These are phyloP conservation scores for Sclerotinia minor DNA, from an alignment of 2,329 filamentous ascomycete genomes.

Conservation along the genomic window DNA sequence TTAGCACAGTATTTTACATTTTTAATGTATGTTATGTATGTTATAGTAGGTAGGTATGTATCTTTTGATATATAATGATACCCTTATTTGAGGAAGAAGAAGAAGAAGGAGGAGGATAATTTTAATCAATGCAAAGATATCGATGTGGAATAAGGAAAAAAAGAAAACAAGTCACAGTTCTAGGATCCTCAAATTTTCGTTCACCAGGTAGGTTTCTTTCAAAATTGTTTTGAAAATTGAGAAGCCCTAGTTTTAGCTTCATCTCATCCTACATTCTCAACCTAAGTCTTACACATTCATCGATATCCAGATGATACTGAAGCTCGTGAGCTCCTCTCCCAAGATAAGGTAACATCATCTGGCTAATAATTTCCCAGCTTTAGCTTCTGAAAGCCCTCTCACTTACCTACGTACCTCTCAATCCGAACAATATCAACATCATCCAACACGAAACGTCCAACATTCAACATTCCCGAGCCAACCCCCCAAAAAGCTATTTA, in stretches of 20 bases:
- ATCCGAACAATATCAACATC: neutral
- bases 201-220: no score
- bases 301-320: no score
- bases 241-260: no score
- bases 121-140: no score
- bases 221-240: no score
- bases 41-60: neutral
- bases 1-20: constrained; percentile 7
- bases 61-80: neutral
- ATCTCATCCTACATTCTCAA: no score
- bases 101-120: no score
- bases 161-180: no score
- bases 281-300: no score
- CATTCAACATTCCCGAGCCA: neutral
- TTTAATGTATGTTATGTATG: constrained; percentile 13
- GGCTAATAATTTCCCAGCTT: neutral
- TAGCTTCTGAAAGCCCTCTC: no score
- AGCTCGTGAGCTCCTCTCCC: neutral
- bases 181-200: no score
- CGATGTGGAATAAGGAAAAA: neutral
- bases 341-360: neutral
- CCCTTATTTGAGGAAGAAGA: neutral
- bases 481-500: no score
- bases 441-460: neutral
- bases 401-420: neutral